Conservation (phyloP, 768 basidiomycete species). For the Hygrophoropsis aurantiaca region DNA sequence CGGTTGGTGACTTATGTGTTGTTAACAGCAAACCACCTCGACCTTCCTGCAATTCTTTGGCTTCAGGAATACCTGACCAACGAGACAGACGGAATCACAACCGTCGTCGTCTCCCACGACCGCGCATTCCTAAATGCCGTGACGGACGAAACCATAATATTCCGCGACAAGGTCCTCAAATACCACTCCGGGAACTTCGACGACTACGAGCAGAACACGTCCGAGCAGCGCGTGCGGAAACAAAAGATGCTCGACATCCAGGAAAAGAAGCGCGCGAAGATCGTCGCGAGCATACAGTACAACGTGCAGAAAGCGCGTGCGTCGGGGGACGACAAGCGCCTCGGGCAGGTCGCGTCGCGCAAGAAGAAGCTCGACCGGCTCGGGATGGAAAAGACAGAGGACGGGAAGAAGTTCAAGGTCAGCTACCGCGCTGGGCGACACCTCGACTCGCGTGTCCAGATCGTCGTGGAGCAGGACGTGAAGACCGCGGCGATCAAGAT, state of each 20-base stretch:
- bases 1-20: no score
- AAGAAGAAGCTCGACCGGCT: constrained; percentile 53
- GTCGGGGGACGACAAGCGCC: constrained; percentile 62
- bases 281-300: constrained; percentile 55
- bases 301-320: constrained; percentile 50
- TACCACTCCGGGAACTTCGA: constrained; percentile 60
- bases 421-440: constrained; percentile 51
- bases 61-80: constrained; percentile 50
- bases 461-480: constrained; percentile 37
- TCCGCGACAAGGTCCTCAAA: constrained; percentile 49
- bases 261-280: constrained; percentile 47
- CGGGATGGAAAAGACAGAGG: constrained; percentile 13
- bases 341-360: constrained; percentile 51
- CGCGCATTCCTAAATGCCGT: constrained; percentile 59
- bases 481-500: constrained; percentile 27
- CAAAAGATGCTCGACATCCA: constrained; percentile 42
- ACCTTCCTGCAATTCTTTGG: constrained; percentile 54
- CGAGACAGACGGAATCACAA: constrained; percentile 35
- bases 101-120: constrained; percentile 70
- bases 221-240: constrained; percentile 45
- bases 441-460: constrained; percentile 26
- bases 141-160: constrained; percentile 60
- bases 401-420: constrained; percentile 54
- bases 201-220: constrained; percentile 45
- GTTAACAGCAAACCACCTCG: constrained; percentile 38